Conservation (phyloP, 2,329 filamentous ascomycete genomes). For the Fusarium kyushuense region DNA sequence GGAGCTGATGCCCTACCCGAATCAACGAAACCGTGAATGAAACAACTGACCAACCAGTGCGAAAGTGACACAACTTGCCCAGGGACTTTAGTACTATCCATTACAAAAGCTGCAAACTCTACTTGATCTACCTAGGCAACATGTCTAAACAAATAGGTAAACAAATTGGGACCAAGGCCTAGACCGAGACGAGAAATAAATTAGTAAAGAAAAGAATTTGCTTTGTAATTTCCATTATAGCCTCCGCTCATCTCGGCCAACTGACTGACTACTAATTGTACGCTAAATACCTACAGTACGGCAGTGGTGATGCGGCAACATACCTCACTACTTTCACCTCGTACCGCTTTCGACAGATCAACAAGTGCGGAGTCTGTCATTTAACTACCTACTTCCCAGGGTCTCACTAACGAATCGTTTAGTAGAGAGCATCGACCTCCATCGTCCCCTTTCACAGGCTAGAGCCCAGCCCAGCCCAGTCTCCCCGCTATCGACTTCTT, state of each 20-base stretch:
- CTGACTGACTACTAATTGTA: not conserved
- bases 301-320: slow-evolving; percentile 23
- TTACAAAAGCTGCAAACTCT: slow-evolving; percentile 17
- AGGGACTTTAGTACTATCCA: slow-evolving; percentile 13
- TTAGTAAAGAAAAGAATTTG: not conserved
- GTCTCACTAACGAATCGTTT: slow-evolving; percentile 21
- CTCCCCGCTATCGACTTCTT: slow-evolving; percentile 24
- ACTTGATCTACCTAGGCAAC: not conserved
- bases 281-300: not conserved
- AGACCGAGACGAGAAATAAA: not conserved
- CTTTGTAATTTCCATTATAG: slow-evolving; percentile 5
- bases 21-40: slow-evolving; percentile 24
- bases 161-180: not conserved
- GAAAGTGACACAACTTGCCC: slow-evolving; percentile 4
- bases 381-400: slow-evolving; percentile 15
- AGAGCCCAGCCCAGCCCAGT: slow-evolving; percentile 13
- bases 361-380: slow-evolving; percentile 11
- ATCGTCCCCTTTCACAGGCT: slow-evolving; percentile 12
- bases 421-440: slow-evolving; percentile 15
- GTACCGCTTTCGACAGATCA: slow-evolving; percentile 24
- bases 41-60: slow-evolving; percentile 19
- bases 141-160: not conserved
- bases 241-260: slow-evolving; percentile 15
- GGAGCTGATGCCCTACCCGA: slow-evolving; percentile 3
- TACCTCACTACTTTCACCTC: slow-evolving; percentile 1